phyloP scores from a whole-genome alignment of 2,329 filamentous ascomycete species.

The Ceratocystis diversiconidia region DNA sequence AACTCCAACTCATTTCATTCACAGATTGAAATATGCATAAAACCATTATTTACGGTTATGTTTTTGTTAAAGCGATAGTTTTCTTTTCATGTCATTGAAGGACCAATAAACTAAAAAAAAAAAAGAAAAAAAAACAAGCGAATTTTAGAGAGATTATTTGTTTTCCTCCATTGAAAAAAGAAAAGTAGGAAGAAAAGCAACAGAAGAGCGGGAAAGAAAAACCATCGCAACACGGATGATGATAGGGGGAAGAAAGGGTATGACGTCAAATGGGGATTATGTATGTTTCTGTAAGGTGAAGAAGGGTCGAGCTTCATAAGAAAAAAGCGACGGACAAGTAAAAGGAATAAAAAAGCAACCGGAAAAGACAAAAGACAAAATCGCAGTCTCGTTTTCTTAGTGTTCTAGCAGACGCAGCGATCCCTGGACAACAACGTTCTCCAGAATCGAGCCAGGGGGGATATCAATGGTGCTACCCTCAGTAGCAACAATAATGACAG shows the following conservation, averaged over 20 bases:
- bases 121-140: background rate
- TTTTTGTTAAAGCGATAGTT: background rate
- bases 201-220: background rate
- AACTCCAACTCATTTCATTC: too few relatives aligned
- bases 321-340: background rate
- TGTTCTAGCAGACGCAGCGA: constrained; percentile 65
- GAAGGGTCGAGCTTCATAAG: background rate
- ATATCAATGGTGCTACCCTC: constrained; percentile 97
- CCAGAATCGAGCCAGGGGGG: constrained; percentile 86
- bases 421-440: constrained; percentile 98
- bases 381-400: constrained; percentile 26
- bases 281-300: constrained; percentile 1
- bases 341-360: background rate
- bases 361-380: background rate
- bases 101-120: background rate
- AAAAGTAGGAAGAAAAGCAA: background rate
- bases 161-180: background rate
- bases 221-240: background rate
- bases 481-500: constrained; percentile 96
- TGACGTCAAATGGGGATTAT: background rate
- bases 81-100: background rate
- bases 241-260: background rate
- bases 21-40: too few relatives aligned
- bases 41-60: too few relatives aligned
- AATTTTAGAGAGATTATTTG: background rate